Evolutionary conservation across 1,284 basidiomycete species (phyloP).

Genomic region (Xerocomus amazonicus): DNA sequence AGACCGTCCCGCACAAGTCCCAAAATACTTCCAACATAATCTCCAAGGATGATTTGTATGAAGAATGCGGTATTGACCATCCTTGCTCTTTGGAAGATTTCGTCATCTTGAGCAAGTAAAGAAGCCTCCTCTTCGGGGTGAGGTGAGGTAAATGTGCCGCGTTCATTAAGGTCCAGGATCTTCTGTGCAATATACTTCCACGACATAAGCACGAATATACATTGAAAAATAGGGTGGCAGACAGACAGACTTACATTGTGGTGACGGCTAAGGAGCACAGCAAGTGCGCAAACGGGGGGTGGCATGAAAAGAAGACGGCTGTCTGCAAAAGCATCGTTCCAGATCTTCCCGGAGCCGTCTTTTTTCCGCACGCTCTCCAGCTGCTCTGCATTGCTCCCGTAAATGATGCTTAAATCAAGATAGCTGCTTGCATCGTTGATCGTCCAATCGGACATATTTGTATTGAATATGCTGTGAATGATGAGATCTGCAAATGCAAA

Average conservation of each 20-base stretch:
- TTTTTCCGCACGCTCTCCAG: constrained; percentile 51
- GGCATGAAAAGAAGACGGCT: constrained; percentile 70
- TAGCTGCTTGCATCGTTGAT: constrained; percentile 73
- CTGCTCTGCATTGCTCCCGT: constrained; percentile 56
- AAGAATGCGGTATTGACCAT: constrained; percentile 75
- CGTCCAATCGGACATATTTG: constrained; percentile 47
- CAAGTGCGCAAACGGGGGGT: constrained; percentile 63
- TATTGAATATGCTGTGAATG: constrained; percentile 73
- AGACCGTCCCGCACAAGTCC: constrained; percentile 45
- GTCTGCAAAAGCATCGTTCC: constrained; percentile 70
- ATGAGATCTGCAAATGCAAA: constrained; percentile 78
- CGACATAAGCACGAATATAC: constrained; percentile 3
- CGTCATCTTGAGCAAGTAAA: constrained; percentile 55
- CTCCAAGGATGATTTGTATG: constrained; percentile 59
- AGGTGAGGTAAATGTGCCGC: constrained; percentile 36
- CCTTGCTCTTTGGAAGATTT: constrained; percentile 72
- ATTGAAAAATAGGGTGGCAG: background rate
- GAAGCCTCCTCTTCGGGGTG: constrained; percentile 29
- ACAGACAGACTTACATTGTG: constrained; percentile 56
- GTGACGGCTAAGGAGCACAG: constrained; percentile 70
- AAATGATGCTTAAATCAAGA: constrained; percentile 73
- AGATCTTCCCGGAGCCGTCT: constrained; percentile 64
- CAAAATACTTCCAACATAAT: constrained; percentile 66
- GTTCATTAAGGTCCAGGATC: constrained; percentile 68
- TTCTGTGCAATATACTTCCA: constrained; percentile 66